Evolutionary conservation across 2,329 filamentous ascomycete species (phyloP).

Genomic region (Aaosphaeria pasadenensis): DNA sequence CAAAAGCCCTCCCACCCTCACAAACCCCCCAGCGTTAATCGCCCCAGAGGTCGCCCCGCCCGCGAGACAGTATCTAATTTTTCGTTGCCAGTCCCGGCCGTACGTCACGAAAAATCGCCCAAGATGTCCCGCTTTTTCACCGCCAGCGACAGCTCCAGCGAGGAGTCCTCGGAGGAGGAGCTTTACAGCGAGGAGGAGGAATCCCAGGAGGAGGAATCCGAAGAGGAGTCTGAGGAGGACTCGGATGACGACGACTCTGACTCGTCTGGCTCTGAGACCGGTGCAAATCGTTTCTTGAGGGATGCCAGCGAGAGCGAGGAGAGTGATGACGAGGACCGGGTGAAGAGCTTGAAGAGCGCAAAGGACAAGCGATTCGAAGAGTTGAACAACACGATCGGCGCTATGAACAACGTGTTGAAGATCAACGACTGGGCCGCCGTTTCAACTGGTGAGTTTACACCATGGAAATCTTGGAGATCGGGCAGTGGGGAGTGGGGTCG

Average conservation of each 20-base stretch:
- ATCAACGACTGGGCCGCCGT: constrained; percentile 97
- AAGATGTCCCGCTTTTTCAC: constrained; percentile 87
- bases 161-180: constrained; percentile 92
- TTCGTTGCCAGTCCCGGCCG: constrained; percentile 2
- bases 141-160: constrained; percentile 89
- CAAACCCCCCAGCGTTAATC: neutral
- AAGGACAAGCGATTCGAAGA: constrained; percentile 98
- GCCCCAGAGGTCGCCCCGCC: neutral
- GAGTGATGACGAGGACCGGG: constrained; percentile 79
- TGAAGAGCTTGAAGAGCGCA: constrained; percentile 89
- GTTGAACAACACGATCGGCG: constrained; percentile 80
- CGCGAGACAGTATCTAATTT: neutral
- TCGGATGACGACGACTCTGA: constrained; percentile 49
- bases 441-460: constrained; percentile 66
- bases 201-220: constrained; percentile 54
- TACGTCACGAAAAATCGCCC: constrained; percentile 15
- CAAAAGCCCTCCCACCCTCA: too few relatives aligned
- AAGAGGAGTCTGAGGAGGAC: constrained; percentile 54
- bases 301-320: constrained; percentile 75
- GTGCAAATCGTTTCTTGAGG: constrained; percentile 81
- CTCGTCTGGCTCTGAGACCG: constrained; percentile 59
- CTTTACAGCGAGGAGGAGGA: constrained; percentile 75
- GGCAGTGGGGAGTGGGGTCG: neutral
- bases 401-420: constrained; percentile 95
- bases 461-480: neutral